Base-by-base conservation (phyloP, 169 alveolate genomes). In the Eimeria falciformis region DNA sequence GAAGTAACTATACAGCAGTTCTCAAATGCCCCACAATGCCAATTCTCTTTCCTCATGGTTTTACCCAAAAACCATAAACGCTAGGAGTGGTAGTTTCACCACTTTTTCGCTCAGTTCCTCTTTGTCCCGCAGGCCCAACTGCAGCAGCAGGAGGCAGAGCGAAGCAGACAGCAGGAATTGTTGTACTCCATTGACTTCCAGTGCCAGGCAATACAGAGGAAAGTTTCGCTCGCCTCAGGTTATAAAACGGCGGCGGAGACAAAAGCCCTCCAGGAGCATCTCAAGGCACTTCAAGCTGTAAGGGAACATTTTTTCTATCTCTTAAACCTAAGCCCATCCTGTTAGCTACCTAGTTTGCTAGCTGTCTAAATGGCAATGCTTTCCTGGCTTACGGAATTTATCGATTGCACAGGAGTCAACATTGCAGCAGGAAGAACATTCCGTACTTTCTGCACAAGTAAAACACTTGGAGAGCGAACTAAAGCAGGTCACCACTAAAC, bases 151-250 rank as follows among this genome's bases (percentile, higher is more conserved):
- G 98, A 97, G 86, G 95, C 96, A 91, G 99, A 98, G 91, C 94
- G 96, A 50, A 96, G 97, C 75, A 95, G 98, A 79, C 97, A 98
- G 90, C 95, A 97, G 94, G 98, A 97, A 93, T 94, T 98, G 90
- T 94, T 97, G 46, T 98, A 98, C 92, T 96, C 96, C 82, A 98
- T 98, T 29, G 99, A 98, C 93, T 98, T 96, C 96, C 96, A 97
- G 90, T 97, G 97, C 75, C 98, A 98, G 92, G 93, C 97, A 85
- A 97, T 97, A 98, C 98, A 98, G 95, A 94, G 99, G 85, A 97
- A 96, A 92, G 99, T 97, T 17, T 98, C 98, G 40, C 94, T 97
- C 88, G 98, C 97, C 17, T 94, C 95, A 56, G 98, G 99, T 12
- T 97, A 97, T 90, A 93, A 98, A 83, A 96, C 98, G 11, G 95